These are phyloP conservation scores for Termitomyces sp. DNA, from an alignment of 768 basidiomycete genomes.

Conservation along the genomic window DNA sequence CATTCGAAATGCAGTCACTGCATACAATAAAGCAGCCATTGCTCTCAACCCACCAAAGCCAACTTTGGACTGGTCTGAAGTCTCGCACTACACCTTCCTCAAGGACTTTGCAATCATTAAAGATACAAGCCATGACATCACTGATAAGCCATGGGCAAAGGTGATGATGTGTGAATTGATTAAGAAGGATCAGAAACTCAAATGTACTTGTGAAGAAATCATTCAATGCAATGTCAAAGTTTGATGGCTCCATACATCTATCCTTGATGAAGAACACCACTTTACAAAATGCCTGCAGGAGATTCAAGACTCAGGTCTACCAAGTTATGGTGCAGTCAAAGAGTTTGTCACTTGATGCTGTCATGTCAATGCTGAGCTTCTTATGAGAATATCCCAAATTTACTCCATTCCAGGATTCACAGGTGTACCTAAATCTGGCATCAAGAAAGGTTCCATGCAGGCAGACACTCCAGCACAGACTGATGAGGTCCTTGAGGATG, in stretches of 20 bases:
- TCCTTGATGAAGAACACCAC: constrained; percentile 18
- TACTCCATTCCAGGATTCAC: background rate
- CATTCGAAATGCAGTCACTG: constrained; percentile 25
- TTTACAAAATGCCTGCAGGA: background rate
- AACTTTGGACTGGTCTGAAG: constrained; percentile 22
- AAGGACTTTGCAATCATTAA: constrained; percentile 29
- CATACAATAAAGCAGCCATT: constrained; percentile 28
- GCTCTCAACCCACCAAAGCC: constrained; percentile 18
- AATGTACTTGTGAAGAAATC: background rate
- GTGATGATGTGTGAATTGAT: too few relatives aligned
- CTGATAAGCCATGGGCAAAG: constrained; percentile 24
- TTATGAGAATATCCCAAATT: background rate
- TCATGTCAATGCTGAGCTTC: background rate
- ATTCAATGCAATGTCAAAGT: constrained; percentile 20
- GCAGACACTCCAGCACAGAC: background rate
- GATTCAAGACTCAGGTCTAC: background rate
- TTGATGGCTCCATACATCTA: too few relatives aligned
- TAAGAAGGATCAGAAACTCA: constrained; percentile 9
- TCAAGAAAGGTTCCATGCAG: background rate
- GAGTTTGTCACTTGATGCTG: too few relatives aligned
- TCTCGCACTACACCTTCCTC: constrained; percentile 27
- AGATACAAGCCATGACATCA: constrained; percentile 24
- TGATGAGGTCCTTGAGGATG: too few relatives aligned
- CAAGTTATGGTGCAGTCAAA: background rate
- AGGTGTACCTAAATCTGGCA: background rate